phyloP scores from a whole-genome alignment of 2,329 filamentous ascomycete genomes.

The Aspergillus sp. region DNA sequence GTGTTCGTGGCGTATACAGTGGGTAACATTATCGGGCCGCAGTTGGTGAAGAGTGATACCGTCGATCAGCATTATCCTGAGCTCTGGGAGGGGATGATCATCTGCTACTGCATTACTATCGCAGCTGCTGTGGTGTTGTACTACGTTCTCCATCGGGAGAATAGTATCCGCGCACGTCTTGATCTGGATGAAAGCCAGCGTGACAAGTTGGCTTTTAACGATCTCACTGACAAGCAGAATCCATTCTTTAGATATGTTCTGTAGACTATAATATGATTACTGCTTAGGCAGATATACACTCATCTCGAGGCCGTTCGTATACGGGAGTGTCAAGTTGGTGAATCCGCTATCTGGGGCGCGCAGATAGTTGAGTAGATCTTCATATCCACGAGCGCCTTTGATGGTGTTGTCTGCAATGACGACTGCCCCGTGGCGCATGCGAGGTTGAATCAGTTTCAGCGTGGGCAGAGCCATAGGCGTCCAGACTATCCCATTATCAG shows the following conservation, averaged over 20 bases:
- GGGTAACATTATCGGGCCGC: slow-evolving; percentile 71
- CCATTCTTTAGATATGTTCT: slow-evolving; percentile 61
- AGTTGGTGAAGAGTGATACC: slow-evolving; percentile 64
- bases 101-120: slow-evolving; percentile 65
- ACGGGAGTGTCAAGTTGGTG: not conserved
- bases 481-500: slow-evolving; percentile 44
- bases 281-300: not conserved
- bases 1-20: slow-evolving; percentile 74
- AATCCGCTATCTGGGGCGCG: not conserved
- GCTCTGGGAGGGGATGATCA: slow-evolving; percentile 66
- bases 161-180: slow-evolving; percentile 47
- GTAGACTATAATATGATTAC: slow-evolving; percentile 14
- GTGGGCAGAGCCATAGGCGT: slow-evolving; percentile 51
- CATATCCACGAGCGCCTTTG: slow-evolving; percentile 37
- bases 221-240: slow-evolving; percentile 66
- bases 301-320: not conserved
- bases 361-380: not conserved
- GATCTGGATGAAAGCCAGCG: slow-evolving; percentile 56
- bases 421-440: slow-evolving; percentile 43
- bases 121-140: slow-evolving; percentile 53
- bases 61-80: slow-evolving; percentile 64
- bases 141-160: slow-evolving; percentile 55
- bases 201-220: slow-evolving; percentile 61
- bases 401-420: slow-evolving; percentile 49
- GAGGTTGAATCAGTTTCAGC: slow-evolving; percentile 43